A percentile compares a stretch with the other conserved stretches of the same genome.
These are phyloP conservation scores for Leishmania tropica DNA, from an alignment of 208 protist species.

Conservation along the genomic window DNA sequence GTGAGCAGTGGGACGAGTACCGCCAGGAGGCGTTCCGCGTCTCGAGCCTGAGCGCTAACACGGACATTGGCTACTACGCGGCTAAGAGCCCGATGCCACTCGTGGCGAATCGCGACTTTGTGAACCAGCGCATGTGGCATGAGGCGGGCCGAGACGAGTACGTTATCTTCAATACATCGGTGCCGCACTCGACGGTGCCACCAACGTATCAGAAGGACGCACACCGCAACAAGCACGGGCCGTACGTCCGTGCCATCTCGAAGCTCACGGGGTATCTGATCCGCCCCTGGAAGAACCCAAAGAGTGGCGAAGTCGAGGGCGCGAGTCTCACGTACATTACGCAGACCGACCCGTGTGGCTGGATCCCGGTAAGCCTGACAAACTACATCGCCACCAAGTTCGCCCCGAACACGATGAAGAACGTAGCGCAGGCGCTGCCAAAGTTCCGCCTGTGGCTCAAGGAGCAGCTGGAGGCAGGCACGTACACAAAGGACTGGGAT, in stretches of 20 bases:
- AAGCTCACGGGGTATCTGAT: conserved; percentile 91
- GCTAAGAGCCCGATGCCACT: conserved; percentile 73
- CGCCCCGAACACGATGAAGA: conserved; percentile 74
- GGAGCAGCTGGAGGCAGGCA: conserved; percentile 50
- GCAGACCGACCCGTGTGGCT: conserved; percentile 80
- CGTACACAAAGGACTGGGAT: conserved; percentile 71
- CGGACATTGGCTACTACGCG: conserved; percentile 94
- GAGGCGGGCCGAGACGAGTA: conserved; percentile 69
- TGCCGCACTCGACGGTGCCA: conserved; percentile 66
- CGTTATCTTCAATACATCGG: conserved; percentile 91
- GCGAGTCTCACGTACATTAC: conserved; percentile 85
- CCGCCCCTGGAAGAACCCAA: conserved; percentile 57
- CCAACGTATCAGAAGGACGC: conserved; percentile 47
- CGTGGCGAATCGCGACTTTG: conserved; percentile 87
- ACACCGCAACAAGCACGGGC: conserved; percentile 51
- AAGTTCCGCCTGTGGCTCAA: conserved; percentile 69
- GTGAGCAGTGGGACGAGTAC: conserved; percentile 76
- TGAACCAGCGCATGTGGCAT: conserved; percentile 91
- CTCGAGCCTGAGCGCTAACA: conserved; percentile 56
- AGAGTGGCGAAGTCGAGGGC: conserved; percentile 43
- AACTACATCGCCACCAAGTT: conserved; percentile 85
- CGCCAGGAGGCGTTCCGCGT: conserved; percentile 80
- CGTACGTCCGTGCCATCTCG: conserved; percentile 67
- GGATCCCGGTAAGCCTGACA: conserved; percentile 77
- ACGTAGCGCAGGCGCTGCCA: conserved; percentile 43